Percentiles rank a stretch among this genome's conserved stretches.
phyloP scores from a whole-genome alignment of 1,284 basidiomycete species.

The Xerocomus cyaneibrunnescens region DNA sequence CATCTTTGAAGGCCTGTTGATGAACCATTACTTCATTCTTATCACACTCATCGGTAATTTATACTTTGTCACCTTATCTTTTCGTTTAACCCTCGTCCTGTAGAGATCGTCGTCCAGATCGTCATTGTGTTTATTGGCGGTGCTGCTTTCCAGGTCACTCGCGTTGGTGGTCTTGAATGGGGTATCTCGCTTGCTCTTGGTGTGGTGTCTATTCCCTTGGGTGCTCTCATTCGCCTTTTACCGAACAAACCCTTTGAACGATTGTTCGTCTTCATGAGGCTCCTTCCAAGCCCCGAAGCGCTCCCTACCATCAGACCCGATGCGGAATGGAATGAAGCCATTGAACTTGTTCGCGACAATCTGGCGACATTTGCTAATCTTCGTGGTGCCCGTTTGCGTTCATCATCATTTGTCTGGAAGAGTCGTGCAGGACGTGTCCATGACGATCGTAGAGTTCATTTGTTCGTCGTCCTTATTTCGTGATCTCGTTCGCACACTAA shows the following conservation, averaged over 20 bases:
- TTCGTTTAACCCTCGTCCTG: not conserved
- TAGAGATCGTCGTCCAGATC: constrained; percentile 86
- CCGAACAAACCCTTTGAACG: constrained; percentile 82
- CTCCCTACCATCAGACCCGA: constrained; percentile 67
- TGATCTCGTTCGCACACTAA: constrained; percentile 2
- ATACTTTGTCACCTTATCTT: not conserved
- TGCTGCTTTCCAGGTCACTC: constrained; percentile 88
- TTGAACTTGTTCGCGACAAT: constrained; percentile 81
- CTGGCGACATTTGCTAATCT: constrained; percentile 78
- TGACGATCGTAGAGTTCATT: constrained; percentile 46
- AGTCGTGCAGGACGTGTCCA: constrained; percentile 61
- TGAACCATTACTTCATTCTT: constrained; percentile 85
- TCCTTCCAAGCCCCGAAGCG: constrained; percentile 69
- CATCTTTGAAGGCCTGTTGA: constrained; percentile 81
- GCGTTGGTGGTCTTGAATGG: constrained; percentile 84
- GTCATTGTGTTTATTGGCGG: constrained; percentile 92
- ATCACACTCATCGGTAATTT: constrained; percentile 79
- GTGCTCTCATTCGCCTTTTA: constrained; percentile 76
- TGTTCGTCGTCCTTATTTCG: constrained; percentile 31
- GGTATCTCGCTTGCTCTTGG: constrained; percentile 90
- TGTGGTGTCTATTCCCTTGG: constrained; percentile 84
- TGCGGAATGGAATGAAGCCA: constrained; percentile 71
- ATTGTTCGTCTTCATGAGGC: constrained; percentile 61
- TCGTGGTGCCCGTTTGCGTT: constrained; percentile 82
- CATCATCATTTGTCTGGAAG: constrained; percentile 80